Conservation (phyloP, 2,329 filamentous ascomycete genomes). For the Thielaviopsis cerberus region DNA sequence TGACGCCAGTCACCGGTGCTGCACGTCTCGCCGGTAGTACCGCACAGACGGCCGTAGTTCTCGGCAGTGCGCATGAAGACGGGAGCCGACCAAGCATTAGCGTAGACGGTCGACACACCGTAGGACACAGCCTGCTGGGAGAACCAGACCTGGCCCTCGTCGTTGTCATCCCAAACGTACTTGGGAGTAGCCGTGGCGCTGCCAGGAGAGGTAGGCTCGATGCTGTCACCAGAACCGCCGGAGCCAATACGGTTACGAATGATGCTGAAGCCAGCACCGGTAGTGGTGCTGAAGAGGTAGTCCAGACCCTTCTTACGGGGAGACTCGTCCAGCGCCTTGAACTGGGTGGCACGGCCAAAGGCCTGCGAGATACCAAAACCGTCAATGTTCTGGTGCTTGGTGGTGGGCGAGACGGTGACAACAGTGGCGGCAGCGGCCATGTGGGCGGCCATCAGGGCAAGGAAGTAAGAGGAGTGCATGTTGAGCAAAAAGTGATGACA, state of each 20-base stretch:
- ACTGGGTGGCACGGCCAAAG: constrained; percentile 25
- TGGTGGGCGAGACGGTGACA: constrained; percentile 17
- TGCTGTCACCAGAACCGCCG: constrained; percentile 18
- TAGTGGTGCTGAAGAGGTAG: constrained; percentile 25
- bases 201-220: constrained; percentile 26
- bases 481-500: neutral
- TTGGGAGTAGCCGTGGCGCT: constrained; percentile 22
- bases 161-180: constrained; percentile 28
- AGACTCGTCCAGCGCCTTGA: constrained; percentile 19
- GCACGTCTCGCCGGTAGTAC: neutral
- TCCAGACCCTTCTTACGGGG: constrained; percentile 23
- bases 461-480: neutral
- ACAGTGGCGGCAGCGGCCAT: constrained; percentile 15
- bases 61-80: constrained; percentile 22
- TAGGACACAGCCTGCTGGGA: constrained; percentile 27
- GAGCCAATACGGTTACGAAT: constrained; percentile 31
- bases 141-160: constrained; percentile 32
- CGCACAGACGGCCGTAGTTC: constrained; percentile 6
- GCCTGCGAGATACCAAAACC: constrained; percentile 32
- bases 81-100: constrained; percentile 28
- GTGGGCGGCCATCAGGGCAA: neutral
- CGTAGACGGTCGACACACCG: constrained; percentile 22
- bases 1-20: constrained; percentile 24
- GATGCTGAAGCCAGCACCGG: constrained; percentile 30
- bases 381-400: constrained; percentile 22